Percentiles rank a stretch among this genome's conserved stretches.
phyloP scores from a whole-genome alignment of 73 alveolate genomes.

The Stentor coeruleus region DNA sequence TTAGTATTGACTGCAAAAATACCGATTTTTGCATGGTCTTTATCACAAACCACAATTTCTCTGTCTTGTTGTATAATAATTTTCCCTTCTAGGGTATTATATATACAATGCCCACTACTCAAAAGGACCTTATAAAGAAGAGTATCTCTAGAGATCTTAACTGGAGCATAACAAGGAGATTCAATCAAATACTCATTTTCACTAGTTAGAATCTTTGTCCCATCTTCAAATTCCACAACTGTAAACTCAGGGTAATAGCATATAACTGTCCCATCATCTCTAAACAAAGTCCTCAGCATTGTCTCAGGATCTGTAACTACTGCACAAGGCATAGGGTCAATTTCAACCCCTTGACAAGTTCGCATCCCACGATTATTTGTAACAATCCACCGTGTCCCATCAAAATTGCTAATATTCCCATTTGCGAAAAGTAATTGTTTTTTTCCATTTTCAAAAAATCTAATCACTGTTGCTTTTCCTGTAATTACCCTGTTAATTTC shows the following conservation, averaged over 20 bases:
- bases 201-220: constrained; percentile 65
- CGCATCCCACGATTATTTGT: constrained; percentile 60
- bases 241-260: constrained; percentile 59
- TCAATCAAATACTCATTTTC: constrained; percentile 61
- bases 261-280: constrained; percentile 84
- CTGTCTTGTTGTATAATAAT: too few relatives aligned
- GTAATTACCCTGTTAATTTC: constrained; percentile 32
- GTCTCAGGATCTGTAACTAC: constrained; percentile 80
- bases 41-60: too few relatives aligned
- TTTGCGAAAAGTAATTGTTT: constrained; percentile 54
- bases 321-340: constrained; percentile 75
- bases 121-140: too few relatives aligned
- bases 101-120: too few relatives aligned
- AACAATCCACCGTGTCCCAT: constrained; percentile 44
- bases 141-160: constrained; percentile 59
- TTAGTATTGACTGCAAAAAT: too few relatives aligned
- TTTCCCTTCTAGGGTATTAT: too few relatives aligned
- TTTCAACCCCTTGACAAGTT: constrained; percentile 27
- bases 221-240: constrained; percentile 76
- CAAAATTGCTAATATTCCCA: constrained; percentile 47
- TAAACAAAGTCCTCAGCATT: constrained; percentile 67
- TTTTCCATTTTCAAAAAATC: constrained; percentile 38
- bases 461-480: constrained; percentile 39
- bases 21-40: too few relatives aligned
- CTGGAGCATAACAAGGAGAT: constrained; percentile 77